phyloP scores from a whole-genome alignment of 495 filamentous ascomycete genomes.

The Evansstolkia leycettana region DNA sequence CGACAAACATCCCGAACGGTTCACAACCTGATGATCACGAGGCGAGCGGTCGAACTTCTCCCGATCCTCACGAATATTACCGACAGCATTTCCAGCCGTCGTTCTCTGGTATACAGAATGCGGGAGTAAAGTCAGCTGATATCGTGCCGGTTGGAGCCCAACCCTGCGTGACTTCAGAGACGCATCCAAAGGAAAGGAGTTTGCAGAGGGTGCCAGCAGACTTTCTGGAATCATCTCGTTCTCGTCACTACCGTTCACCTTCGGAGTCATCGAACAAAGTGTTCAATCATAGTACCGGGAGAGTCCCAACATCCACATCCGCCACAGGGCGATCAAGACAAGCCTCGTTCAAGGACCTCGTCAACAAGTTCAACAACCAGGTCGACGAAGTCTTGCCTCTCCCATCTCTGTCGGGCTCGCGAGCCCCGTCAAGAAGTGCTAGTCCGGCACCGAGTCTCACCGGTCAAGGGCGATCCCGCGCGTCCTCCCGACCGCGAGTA shows the following conservation, averaged over 20 bases:
- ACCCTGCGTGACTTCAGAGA: conserved; percentile 12
- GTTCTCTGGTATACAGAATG: conserved; percentile 11
- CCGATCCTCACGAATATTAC: conserved; percentile 44
- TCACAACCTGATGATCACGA: conserved; percentile 1
- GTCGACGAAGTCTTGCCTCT: conserved; percentile 40
- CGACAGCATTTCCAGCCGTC: conserved; percentile 20
- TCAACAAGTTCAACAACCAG: conserved; percentile 49
- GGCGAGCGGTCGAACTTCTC: conserved; percentile 20
- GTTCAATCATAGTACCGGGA: too few relatives aligned
- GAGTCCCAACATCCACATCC: conserved; percentile 8
- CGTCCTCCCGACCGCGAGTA: conserved; percentile 17
- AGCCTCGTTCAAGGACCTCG: conserved; percentile 47
- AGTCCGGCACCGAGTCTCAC: conserved; percentile 22
- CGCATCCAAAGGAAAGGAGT: conserved; percentile 8
- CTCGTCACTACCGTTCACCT: conserved; percentile 19
- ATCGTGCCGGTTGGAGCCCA: conserved; percentile 13
- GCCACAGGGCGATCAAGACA: conserved; percentile 24
- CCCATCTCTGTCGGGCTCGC: conserved; percentile 22
- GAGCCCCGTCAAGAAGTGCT: conserved; percentile 13
- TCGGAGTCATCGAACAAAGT: conserved; percentile 17
- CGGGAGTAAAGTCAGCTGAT: conserved; percentile 12
- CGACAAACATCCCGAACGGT: conserved; percentile 11
- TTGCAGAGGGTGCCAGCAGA: conserved; percentile 20
- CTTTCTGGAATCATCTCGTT: conserved; percentile 13
- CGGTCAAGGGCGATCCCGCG: conserved; percentile 12